These are phyloP conservation scores for Cyclospora cayetanensis DNA, from an alignment of 169 alveolate species.

Conservation along the genomic window DNA sequence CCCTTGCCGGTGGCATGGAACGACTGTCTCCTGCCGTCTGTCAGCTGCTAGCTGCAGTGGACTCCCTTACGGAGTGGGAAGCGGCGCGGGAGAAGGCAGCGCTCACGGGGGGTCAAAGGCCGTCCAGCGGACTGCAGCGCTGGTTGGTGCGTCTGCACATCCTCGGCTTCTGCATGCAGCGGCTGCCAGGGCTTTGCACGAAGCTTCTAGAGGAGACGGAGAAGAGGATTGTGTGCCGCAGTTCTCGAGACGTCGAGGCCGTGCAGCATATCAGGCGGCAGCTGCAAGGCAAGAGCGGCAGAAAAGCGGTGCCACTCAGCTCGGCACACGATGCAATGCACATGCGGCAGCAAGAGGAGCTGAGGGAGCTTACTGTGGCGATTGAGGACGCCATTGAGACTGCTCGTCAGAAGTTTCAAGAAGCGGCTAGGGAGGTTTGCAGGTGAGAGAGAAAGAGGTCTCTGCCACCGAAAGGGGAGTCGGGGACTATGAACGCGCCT, in stretches of 20 bases:
- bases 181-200: slow-evolving; percentile 39
- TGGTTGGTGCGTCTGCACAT: slow-evolving; percentile 62
- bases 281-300: slow-evolving; percentile 20
- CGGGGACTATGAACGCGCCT: too few relatives aligned
- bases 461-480: too few relatives aligned
- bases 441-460: neutral
- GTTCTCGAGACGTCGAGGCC: slow-evolving; percentile 1
- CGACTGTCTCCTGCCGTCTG: slow-evolving; percentile 5
- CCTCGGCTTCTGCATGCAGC: slow-evolving; percentile 22
- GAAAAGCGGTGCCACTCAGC: neutral
- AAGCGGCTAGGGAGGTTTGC: slow-evolving; percentile 37
- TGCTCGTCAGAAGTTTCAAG: neutral
- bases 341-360: slow-evolving; percentile 14
- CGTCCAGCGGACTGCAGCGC: slow-evolving; percentile 54
- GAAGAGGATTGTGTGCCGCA: neutral
- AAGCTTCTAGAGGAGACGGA: slow-evolving; percentile 3
- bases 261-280: neutral
- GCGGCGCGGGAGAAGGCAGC: slow-evolving; percentile 37
- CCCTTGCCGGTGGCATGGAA: neutral
- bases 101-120: slow-evolving; percentile 30
- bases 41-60: slow-evolving; percentile 34
- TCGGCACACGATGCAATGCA: neutral
- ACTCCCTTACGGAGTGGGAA: slow-evolving; percentile 39
- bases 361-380: neutral
- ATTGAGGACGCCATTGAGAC: neutral